Evolutionary conservation across 1,139 yeast genomes (phyloP), one percentile per base, ranked within the genome.

Genomic region (Debaryomyces coudertii): DNA sequence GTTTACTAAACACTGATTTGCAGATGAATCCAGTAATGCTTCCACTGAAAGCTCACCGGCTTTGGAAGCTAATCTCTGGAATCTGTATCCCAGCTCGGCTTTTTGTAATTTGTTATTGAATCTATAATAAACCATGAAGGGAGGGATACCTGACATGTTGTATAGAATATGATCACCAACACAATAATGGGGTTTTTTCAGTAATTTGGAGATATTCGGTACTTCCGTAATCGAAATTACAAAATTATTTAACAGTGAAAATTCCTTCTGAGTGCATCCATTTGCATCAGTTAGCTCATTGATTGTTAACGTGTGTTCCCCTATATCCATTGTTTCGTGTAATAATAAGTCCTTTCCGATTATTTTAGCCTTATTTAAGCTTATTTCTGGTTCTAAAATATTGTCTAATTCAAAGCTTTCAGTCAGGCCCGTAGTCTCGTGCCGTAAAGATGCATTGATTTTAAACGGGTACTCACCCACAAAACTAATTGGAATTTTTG

Each of bases 101-200:
- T 72, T 79, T 53, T 87, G 83, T 22, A 68, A 65, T 36, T 74
- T 69, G 3, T 79, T 86, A 54, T 88, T 85, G 68, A 92, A 92
- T 12, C 77, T 78, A 62, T 93, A 93, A 42, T 74, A 79, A 3
- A 95, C 78, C 1, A 76, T 77, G 63, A 89, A 90, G 22, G 97
- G 97, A 0, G 96, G 80, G 2, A 80, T 74, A 4, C 99, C 99
- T 11, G 80, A 79, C 50, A 93, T 66, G 50, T 85, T 80, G 60
- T 89, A 89, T 0, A 86, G 76, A 23, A 93, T 80, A 53, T 88
- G 87, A 51, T 93, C 98, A 3, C 99, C 99, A 31, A 92, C 97
- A 76, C 99, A 93, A 58, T 83, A 87, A 55, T 72, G 61, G 1
- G 78, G 75, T 27, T 69, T 67, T 16, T 65, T 61, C 1, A 77